Evolutionary conservation across 2,329 filamentous ascomycete species (phyloP), one percentile per base, ranked within the genome.

Genomic region (Penicillium sclerotiorum): DNA sequence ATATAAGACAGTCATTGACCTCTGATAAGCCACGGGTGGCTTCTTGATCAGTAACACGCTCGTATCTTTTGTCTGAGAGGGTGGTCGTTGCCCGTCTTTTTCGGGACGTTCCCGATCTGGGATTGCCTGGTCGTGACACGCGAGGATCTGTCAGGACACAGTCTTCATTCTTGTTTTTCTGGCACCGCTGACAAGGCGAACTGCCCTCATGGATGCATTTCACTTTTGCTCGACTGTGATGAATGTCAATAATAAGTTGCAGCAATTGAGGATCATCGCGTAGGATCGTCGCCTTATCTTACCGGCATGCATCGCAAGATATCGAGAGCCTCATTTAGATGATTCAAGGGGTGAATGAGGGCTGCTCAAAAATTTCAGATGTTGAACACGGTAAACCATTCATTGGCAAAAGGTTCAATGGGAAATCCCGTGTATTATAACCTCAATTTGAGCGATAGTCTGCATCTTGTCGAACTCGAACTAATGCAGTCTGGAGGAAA

Each of bases 271-370:
- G 6, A 4, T 3, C n/a, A n/a, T n/a, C n/a, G n/a, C n/a, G n/a
- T n/a, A 1, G 17, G 0, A 6, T 30, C 9, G 7, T 5, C n/a
- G 20, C 37, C 27, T 5, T 48, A 23, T 49, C 56, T 22, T 57
- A 68, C 67, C 68, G 65, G 52, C 68, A 70, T 52, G 53, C 55
- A 51, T 67, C 62, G 59, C 68, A 70, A 37, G 68, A 70, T 53
- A 69, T 64, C 21, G 68, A 70, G 27, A 70, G 52, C 23, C 68
- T 62, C 68, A 70, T 70, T 50, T 37, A 43, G 43, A 20, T 18
- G 15, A 7, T 17, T 36, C 33, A 17, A 7, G 33, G 20, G 33
- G 4, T n/a, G n/a, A n/a, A n/a, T n/a, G n/a, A n/a, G n/a, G n/a
- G n/a, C n/a, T n/a, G n/a, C n/a, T n/a, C n/a, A n/a, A n/a, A n/a